Base-by-base conservation (phyloP, 345 rosid genomes). In the Kernera saxatilis region DNA sequence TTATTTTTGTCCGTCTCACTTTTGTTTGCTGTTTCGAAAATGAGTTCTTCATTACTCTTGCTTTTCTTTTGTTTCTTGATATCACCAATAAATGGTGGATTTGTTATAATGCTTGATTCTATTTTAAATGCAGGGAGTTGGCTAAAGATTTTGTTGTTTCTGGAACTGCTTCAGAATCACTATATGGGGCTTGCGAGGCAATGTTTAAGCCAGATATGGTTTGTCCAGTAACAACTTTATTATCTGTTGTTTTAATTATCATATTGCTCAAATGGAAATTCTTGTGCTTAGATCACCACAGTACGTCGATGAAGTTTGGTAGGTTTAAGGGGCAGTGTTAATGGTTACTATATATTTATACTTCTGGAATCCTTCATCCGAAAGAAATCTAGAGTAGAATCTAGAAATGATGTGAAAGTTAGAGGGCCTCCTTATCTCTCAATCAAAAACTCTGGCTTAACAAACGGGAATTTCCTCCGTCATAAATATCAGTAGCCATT, bases 61-160 rank as follows among this genome's bases (percentile, higher is more conserved):
- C 17, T 6, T 37, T 15, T 39, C 67, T 36, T 49, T 69, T 3
- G 29, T 26, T 61, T 15, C 46, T 29, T 46, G 76, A 8, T 45
- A 27, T 33, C 25, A 5, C 14, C 10, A 14, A 17, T 48, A 3
- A 49, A 12, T 45, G 22, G 27, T 0, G 3, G 29, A 46, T 10
- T 6, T 17, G 8, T 30, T 29, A n/a, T 46, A 45, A 67, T 57
- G 17, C 33, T 49, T 64, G 37, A 27, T 27, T 48, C 8, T 43
- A 23, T 36, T 66, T 27, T 27, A 52, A 73, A 73, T 68, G 74
- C 76, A 93, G 98, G 82, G 97, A 93, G 74, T 86, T 93, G 36
- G 98, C 98, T 39, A 93, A 88, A 78, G 98, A 90, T 81, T 90
- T 93, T 80, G 97, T 93, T 50, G 98, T 93, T 25, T 92, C 92